Evolutionary conservation across 2,329 filamentous ascomycete species (phyloP).

Genomic region (Xylariales sp.): DNA sequence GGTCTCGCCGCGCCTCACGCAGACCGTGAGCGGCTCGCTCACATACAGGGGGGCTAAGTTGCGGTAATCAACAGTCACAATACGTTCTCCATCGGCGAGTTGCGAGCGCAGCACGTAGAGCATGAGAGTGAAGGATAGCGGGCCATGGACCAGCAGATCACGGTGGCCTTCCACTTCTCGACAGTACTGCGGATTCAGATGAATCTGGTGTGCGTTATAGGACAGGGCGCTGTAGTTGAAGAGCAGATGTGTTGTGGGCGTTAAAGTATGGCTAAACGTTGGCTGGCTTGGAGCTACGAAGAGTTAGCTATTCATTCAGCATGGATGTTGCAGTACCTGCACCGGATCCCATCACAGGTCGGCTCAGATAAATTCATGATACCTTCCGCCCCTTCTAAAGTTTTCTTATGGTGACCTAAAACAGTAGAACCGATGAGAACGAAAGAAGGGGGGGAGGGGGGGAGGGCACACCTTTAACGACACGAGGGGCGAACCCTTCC

Average conservation of each 20-base stretch:
- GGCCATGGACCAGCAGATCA: conserved; percentile 80
- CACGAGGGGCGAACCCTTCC: no score
- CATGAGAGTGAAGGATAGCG: conserved; percentile 74
- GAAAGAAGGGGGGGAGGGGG: no score
- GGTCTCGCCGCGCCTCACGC: conserved; percentile 45
- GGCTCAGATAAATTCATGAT: no score
- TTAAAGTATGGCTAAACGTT: conserved; percentile 46
- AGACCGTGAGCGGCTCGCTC: conserved; percentile 65
- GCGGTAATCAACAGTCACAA: conserved; percentile 66
- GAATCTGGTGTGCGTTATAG: conserved; percentile 89
- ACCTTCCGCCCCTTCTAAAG: no score
- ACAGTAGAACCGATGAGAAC: no score
- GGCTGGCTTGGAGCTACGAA: conserved; percentile 28
- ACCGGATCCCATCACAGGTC: no score
- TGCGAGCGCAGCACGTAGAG: conserved; percentile 58
- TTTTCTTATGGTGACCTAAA: no score
- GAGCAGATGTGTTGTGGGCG: conserved; percentile 66
- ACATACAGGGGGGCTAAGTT: conserved; percentile 81
- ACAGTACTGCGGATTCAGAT: conserved; percentile 72
- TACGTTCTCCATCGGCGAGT: conserved; percentile 29
- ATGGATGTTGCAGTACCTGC: no score
- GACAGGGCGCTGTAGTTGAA: conserved; percentile 90
- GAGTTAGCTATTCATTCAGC: background rate
- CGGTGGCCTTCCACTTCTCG: conserved; percentile 68
- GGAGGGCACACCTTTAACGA: no score